phyloP scores from a whole-genome alignment of 75 land plant genomes.

The Selaginella tamariscina region DNA sequence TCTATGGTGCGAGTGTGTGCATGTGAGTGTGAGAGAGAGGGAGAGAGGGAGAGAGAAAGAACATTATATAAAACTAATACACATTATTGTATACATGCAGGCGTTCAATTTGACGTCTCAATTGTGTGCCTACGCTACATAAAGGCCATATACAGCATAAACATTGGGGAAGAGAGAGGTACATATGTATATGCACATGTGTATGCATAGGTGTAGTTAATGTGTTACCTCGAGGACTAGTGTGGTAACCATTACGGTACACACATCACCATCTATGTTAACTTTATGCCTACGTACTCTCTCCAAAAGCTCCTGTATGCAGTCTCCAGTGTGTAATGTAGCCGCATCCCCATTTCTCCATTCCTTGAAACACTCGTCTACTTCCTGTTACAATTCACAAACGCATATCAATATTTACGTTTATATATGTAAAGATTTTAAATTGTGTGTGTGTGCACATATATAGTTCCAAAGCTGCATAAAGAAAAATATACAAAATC shows the following conservation, averaged over 20 bases:
- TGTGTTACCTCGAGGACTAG: conserved; percentile 68
- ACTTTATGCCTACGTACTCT: conserved; percentile 64
- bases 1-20: no score
- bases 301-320: conserved; percentile 70
- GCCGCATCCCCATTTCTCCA: conserved; percentile 63
- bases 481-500: no score
- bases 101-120: no score
- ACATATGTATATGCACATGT: no score
- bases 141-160: no score
- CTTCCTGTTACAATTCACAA: conserved; percentile 33
- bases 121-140: no score
- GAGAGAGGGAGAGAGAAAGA: not conserved
- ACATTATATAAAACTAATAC: not conserved
- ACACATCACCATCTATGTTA: conserved; percentile 77
- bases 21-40: not conserved
- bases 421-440: no score
- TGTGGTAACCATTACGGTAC: conserved; percentile 78
- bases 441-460: no score
- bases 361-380: conserved; percentile 39
- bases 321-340: conserved; percentile 49
- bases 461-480: no score
- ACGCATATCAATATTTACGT: no score
- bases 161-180: no score
- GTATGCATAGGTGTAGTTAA: no score
- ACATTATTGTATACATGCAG: not conserved